Percentiles rank a stretch among this genome's conserved stretches.
Conservation (phyloP, 306 rosid species). For the Elaeagnus macrophylla region DNA sequence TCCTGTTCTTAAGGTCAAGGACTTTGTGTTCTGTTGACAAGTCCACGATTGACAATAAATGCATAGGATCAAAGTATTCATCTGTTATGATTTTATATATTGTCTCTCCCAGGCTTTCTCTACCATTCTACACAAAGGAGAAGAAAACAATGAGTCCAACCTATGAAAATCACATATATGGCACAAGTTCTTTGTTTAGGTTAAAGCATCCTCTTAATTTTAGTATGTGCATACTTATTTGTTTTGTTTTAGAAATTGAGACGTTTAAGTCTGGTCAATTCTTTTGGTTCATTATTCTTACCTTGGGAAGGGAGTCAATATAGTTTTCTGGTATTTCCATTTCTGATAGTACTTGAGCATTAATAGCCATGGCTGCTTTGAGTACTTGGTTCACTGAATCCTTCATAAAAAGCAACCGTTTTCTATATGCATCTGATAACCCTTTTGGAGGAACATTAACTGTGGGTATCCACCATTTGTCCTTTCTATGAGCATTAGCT, state of each 20-base stretch:
- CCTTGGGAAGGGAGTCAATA: conserved; percentile 89
- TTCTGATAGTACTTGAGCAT: conserved; percentile 73
- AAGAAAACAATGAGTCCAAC: no score
- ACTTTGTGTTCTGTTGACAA: conserved; percentile 76
- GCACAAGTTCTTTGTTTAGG: no score
- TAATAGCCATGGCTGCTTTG: conserved; percentile 97
- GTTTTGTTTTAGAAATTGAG: no score
- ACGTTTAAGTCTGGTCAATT: no score
- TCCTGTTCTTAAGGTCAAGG: conserved; percentile 69
- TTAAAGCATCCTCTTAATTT: no score
- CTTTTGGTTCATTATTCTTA: conserved; percentile 1
- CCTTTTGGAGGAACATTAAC: conserved; percentile 68
- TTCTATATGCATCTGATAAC: conserved; percentile 48
- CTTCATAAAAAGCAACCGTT: conserved; percentile 57
- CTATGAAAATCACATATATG: no score
- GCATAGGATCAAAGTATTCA: conserved; percentile 62
- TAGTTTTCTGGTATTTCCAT: conserved; percentile 80
- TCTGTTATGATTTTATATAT: conserved; percentile 62
- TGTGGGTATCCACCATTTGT: conserved; percentile 85
- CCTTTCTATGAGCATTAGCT: conserved; percentile 34
- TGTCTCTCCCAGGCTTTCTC: conserved; percentile 73
- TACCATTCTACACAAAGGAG: conserved; percentile 53
- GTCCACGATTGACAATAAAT: conserved; percentile 54
- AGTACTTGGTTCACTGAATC: conserved; percentile 72
- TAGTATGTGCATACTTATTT: no score